Conservation (phyloP, 225 moss, liverwort and hornwort genomes). For the Rhytidiadelphus loreus region DNA sequence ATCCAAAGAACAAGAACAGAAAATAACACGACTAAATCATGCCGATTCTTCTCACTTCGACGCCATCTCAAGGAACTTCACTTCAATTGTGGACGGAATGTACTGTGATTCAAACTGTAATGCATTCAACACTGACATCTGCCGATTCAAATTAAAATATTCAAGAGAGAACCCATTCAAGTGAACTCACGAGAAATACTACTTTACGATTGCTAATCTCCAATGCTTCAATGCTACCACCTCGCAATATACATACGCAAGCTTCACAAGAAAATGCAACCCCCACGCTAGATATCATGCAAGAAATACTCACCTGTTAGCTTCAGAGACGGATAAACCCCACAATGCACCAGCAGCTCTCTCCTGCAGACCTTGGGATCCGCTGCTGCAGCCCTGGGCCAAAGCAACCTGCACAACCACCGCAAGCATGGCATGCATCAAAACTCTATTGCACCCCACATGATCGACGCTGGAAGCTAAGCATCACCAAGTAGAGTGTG, state of each 20-base stretch:
- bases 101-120: not conserved
- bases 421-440: not conserved
- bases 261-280: not conserved
- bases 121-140: not conserved
- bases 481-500: not conserved
- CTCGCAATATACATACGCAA: not conserved
- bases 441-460: not conserved
- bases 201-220: not conserved
- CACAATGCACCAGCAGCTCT: conserved; percentile 94
- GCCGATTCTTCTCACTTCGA: not conserved
- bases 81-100: not conserved
- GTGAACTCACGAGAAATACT: not conserved
- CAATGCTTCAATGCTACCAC: not conserved
- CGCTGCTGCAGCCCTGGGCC: conserved; percentile 76
- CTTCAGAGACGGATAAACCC: conserved; percentile 94
- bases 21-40: not conserved
- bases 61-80: not conserved
- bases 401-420: conserved; percentile 54
- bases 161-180: not conserved
- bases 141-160: not conserved
- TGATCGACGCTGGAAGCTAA: not conserved
- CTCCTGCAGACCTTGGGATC: conserved; percentile 91
- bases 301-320: conserved; percentile 47
- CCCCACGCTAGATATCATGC: not conserved
- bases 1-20: not conserved